Evolutionary conservation across 139 green algal species (phyloP), one percentile per base, ranked within the genome.

Genomic region (Pseudopediastrum boryanum): DNA sequence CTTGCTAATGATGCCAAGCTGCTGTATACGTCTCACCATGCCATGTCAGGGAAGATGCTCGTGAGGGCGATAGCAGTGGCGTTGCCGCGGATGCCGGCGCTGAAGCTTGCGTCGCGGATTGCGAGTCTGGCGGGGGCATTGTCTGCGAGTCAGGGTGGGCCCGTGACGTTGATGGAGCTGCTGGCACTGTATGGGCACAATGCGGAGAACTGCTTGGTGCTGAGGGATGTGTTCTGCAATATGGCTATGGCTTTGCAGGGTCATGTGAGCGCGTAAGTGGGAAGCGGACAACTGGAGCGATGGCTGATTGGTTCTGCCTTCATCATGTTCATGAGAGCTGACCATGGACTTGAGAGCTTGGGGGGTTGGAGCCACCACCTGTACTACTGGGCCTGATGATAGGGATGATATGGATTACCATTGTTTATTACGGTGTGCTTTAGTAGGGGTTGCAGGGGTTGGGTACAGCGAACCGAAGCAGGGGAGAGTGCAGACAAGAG

Each of bases 181-280:
- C 56, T 83, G 75, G 68, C 77, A 63, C 61, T 71, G 13, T 73
- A 80, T 36, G 74, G 74, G 6, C 74, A 80, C 56, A 73, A 80
- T 46, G 61, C 65, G 70, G 10, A 71, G 48, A 58, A 63, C 4
- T 39, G 31, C 21, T 42, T 68, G 64, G 58, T 54, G n/a, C 44
- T 81, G 63, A 31, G 75, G 7, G 75, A 81, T 27, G 51, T 66
- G 7, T 25, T 79, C 2, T 43, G 31, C 8, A 61, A 41, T 19
- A 63, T 83, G 29, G 72, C 59, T 50, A 77, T 80, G 59, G 62
- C 75, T 59, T 46, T 85, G 39, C 69, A 79, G 68, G 81, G 81
- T 35, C 25, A 46, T 9, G 42, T 85, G 27, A 39, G 36, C 38
- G 52, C 19, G 74, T 80, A 46, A 44, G 43, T 31, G 58, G 31